These are phyloP conservation scores for Kregervanrija pseudodelftensis DNA, from an alignment of 805 yeast species.

Conservation along the genomic window DNA sequence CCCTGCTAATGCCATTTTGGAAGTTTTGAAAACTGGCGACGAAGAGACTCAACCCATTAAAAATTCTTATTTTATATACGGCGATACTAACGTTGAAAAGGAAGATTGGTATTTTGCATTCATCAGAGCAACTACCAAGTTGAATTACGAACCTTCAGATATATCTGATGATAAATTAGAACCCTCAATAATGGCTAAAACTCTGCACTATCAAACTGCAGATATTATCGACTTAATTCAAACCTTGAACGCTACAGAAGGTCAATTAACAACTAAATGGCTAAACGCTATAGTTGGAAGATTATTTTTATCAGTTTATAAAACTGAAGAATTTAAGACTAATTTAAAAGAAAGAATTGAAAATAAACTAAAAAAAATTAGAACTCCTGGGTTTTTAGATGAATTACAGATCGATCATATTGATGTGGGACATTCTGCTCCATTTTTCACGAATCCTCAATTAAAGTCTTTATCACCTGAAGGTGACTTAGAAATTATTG, in stretches of 20 bases:
- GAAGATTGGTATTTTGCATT: conserved; percentile 92
- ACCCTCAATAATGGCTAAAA: conserved; percentile 61
- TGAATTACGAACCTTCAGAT: conserved; percentile 8
- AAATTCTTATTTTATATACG: conserved; percentile 52
- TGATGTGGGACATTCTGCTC: conserved; percentile 74
- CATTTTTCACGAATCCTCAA: conserved; percentile 67
- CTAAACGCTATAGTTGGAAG: conserved; percentile 83
- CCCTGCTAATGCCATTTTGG: conserved; percentile 38
- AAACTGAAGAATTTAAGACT: conserved; percentile 58
- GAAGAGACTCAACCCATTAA: conserved; percentile 29
- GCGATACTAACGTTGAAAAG: conserved; percentile 72
- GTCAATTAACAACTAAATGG: conserved; percentile 83
- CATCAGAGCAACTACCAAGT: conserved; percentile 60
- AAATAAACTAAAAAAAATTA: conserved; percentile 69
- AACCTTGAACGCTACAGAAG: conserved; percentile 72
- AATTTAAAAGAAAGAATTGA: conserved; percentile 53
- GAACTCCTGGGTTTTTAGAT: conserved; percentile 82
- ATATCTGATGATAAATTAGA: conserved; percentile 31
- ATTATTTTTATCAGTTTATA: conserved; percentile 66
- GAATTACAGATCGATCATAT: conserved; percentile 70
- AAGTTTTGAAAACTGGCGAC: conserved; percentile 20
- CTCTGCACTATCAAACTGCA: conserved; percentile 63
- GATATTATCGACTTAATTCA: conserved; percentile 72
- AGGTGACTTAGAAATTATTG: conserved; percentile 60
- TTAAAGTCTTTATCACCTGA: conserved; percentile 68